Evolutionary conservation across 2,329 filamentous ascomycete species (phyloP).

Genomic region (Dothistroma pini): DNA sequence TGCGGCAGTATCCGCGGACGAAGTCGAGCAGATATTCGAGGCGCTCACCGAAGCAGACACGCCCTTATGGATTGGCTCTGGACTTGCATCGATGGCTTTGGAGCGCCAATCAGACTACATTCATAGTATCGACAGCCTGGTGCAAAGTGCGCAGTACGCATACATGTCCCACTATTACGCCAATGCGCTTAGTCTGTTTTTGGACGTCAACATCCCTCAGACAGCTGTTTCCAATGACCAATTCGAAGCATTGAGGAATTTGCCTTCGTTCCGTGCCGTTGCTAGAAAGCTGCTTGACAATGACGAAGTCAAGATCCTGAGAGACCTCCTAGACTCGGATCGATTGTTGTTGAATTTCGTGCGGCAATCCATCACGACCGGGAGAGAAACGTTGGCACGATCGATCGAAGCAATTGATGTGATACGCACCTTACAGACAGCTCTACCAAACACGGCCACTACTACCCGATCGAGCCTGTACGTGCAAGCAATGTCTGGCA

Average conservation of each 20-base stretch:
- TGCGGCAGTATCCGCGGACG: conserved; percentile 67
- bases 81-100: conserved; percentile 60
- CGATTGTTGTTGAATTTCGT: conserved; percentile 50
- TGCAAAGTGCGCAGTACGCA: conserved; percentile 61
- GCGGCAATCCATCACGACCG: conserved; percentile 33
- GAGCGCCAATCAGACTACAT: conserved; percentile 74
- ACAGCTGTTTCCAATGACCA: conserved; percentile 56
- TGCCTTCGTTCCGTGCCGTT: conserved; percentile 62
- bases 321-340: conserved; percentile 59
- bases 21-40: conserved; percentile 69
- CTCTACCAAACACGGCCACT: conserved; percentile 36
- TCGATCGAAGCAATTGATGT: conserved; percentile 39
- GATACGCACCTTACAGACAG: conserved; percentile 37
- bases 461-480: conserved; percentile 52
- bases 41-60: conserved; percentile 58
- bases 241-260: conserved; percentile 62
- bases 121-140: conserved; percentile 69
- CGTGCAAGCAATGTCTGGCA: conserved; percentile 56
- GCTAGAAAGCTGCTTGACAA: conserved; percentile 29
- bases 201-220: conserved; percentile 39
- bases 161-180: conserved; percentile 86
- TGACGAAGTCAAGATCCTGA: conserved; percentile 37
- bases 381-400: conserved; percentile 39
- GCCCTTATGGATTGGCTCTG: conserved; percentile 60
- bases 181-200: conserved; percentile 67